Evolutionary conservation across 352 stramenopile genomes (phyloP), one percentile per base, ranked within the genome.

Genomic region (Thraustochytrium striatum): DNA sequence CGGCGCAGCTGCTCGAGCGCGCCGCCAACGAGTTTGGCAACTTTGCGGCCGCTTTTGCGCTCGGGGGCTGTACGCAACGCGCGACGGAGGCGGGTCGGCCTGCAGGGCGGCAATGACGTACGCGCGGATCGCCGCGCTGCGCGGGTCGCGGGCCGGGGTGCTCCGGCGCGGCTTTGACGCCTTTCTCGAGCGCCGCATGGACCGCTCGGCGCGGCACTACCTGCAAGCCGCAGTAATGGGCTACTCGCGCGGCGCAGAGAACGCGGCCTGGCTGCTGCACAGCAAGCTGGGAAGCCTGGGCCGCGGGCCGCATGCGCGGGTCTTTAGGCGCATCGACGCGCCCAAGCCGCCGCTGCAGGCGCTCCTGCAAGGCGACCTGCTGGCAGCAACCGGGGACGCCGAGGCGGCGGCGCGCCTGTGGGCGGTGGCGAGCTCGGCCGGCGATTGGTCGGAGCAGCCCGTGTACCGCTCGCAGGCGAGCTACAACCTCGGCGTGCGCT

Each of bases 401-500:
- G 43, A 2, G 9, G 52, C 33, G 0, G 65, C 65, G 50, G 41
- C 30, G 16, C 2, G 30, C 7, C 33, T 32, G n/a, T 75, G 65
- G 65, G 65, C 30, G 11, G 65, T 21, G 44, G 65, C 65, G 30
- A 25, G 30, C 3, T 3, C 30, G 25, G 25, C 25, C 9, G 65
- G 65, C 1, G 39, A 75, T 30, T 75, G 65, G 65, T 13, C 32
- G 13, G 7, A 32, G 16, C 65, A 75, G 50, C 28, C 65, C 25
- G 50, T 30, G 11, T 75, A 75, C 47, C 65, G 65, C 25, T 39
- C 65, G 7, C 65, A 75, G 25, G 65, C 65, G 25, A 75, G 65
- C 50, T 75, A 75, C 39, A 75, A 75, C 30, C 41, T 75, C 3
- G 65, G 33, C 65, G 68, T 75, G 65, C n/a, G n/a, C n/a, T n/a